Base-by-base conservation (phyloP, 2,329 filamentous ascomycete genomes). In the Diaporthe nobilis region DNA sequence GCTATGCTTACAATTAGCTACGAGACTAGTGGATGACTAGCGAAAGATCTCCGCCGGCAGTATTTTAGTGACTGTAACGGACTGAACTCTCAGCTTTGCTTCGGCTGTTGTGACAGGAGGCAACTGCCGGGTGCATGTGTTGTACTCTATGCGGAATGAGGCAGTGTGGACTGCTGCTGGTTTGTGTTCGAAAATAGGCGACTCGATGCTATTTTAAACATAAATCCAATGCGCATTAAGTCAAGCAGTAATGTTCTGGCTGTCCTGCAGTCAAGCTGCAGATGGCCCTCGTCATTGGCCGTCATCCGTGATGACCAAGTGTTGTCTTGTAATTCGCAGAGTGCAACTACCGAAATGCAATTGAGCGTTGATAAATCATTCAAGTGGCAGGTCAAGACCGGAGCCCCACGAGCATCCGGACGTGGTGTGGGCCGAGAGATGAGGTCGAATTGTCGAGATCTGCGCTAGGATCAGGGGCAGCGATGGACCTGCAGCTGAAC, bases 401-500 rank as follows among this genome's bases (percentile, higher is more conserved):
- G 60, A 49, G 25, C 61, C 61, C 61, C 42, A 34, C 20, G 42
- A 31, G 42, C 6, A 25, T 67, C 44, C 63, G 44, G 57, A 31
- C 12, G 28, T 34, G 42, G 4, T 53, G 63, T 28, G 47, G 47
- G 65, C 31, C 34, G 28, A 39, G 34, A 70, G 65, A 42, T 55
- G 65, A 70, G 34, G 65, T 55, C 34, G 34, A 39, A 12, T 55
- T 42, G 22, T 55, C 15, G 34, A 42, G 65, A 70, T 70, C 65
- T 70, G 49, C 65, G 65, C 65, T 42, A 42, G 65, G 65, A 70
- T 70, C 65, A 55, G 65, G 65, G 65, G 65, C 47, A 34, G 7
- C 39, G 17, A 28, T 39, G 31, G 47, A 70, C 65, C 47, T 70
- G 65, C 65, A 70, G 65, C 65, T 28, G 65, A 53, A 55, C 65